A percentile compares a stretch with the other conserved stretches of the same genome.
Conservation (phyloP, 2,329 filamentous ascomycete genomes). For the Paecilomyces dactylethromorphus region DNA sequence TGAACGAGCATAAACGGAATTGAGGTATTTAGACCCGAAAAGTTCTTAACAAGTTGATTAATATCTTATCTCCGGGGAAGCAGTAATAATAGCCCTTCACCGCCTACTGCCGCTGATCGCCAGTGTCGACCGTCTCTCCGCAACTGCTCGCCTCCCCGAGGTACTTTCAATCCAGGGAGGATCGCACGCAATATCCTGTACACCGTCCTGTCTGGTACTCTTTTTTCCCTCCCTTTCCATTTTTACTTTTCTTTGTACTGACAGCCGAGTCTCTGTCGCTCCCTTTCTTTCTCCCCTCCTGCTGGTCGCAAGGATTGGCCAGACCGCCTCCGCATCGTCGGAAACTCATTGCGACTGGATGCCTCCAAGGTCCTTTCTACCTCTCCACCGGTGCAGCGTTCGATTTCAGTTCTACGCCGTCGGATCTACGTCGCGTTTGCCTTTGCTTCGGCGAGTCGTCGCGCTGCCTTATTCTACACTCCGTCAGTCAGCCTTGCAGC, state of each 20-base stretch:
- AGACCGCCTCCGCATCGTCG: background rate
- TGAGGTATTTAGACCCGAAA: too few relatives aligned
- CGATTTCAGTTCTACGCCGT: conserved; percentile 6
- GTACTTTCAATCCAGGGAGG: background rate
- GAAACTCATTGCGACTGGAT: conserved; percentile 10
- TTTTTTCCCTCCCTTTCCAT: background rate
- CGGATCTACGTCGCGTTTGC: conserved; percentile 8
- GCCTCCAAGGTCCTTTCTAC: conserved; percentile 30
- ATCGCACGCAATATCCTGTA: background rate
- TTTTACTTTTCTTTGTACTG: background rate
- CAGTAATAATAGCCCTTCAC: background rate
- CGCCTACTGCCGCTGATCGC: background rate
- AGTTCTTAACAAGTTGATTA: too few relatives aligned
- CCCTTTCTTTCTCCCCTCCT: background rate
- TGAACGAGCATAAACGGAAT: too few relatives aligned
- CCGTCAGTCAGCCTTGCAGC: conserved; percentile 8
- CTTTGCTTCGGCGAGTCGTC: conserved; percentile 7
- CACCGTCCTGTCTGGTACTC: background rate
- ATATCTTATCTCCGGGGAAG: background rate
- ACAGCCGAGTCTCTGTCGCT: background rate
- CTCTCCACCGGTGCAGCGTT: conserved; percentile 15
- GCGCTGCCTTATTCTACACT: conserved; percentile 3
- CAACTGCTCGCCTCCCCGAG: background rate
- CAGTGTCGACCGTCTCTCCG: background rate
- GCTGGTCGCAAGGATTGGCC: background rate